Evolutionary conservation across 345 rosid genomes (phyloP), one percentile per base, ranked within the genome.

Genomic region (Mercurialis annua): DNA sequence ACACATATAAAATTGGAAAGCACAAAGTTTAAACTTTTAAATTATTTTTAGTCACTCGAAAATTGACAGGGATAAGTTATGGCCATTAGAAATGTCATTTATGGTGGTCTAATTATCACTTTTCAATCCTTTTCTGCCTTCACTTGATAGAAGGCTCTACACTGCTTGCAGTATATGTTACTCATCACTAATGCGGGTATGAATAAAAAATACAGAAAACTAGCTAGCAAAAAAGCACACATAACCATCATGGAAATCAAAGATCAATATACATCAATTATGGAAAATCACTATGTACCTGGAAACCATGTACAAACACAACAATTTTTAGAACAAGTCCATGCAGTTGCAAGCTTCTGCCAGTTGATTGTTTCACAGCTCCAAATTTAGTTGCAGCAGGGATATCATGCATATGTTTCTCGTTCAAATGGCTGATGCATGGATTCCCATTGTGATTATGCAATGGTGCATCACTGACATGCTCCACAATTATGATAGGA

Each of bases 291-390:
- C 36, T 53, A 70, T 85, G 72, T 87, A 77, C 97, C 96, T 92
- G 97, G 81, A 92, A 92, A 44, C 98, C 98, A 69, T 92, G 98
- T 71, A 92, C 96, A 55, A 92, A 92, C 54, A 92, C 80, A 38
- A 88, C 97, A 40, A 88, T 77, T 78, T 85, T 92, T 70, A 92
- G 73, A 51, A 85, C 82, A 57, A 83, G 83, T 24, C 77, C 78
- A 60, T 50, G 81, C 68, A 80, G 76, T 51, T 62, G 77, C 24
- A 47, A 48, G 42, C 24, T 68, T 38, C 70, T 23, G 31, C 57
- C 73, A 47, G 72, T 56, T 55, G 73, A 60, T 46, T 64, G 69
- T 54, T 68, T 80, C 27, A 65, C 81, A 24, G 72, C 54, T 51
- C 78, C 84, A 54, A 73, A 69, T 38, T 63, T 67, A 65, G 70